Base-by-base conservation (phyloP, 441 rosid species). In the Brassica balearica region DNA sequence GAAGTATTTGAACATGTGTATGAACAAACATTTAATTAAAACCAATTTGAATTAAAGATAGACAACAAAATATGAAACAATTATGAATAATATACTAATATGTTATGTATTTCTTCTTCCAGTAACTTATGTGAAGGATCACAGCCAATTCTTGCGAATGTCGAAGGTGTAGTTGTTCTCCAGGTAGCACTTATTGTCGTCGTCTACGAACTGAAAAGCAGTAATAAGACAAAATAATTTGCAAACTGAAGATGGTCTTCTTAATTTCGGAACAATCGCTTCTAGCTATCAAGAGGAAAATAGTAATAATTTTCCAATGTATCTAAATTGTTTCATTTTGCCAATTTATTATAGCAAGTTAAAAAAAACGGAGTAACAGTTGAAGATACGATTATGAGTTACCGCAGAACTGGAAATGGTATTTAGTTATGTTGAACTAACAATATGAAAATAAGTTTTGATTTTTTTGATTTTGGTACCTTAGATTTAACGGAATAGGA, bases 91-190 rank as follows among this genome's bases (percentile, higher is more conserved):
- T 29, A 29, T 29, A 29, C 34, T 29, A 29, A 29, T 29, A 29
- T 29, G 5, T 29, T 29, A 29, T 29, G 34, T 29, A 29, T 29
- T 29, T 29, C 34, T 29, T 29, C 34, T 29, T 29, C 34, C 34
- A 29, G 34, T 29, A 29, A 29, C 34, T 29, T 29, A 29, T 29
- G 34, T 29, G 34, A 29, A 29, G 34, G 34, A 29, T 29, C 34
- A 29, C 71, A 62, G 85, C 96, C 98, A 92, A 2, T 91, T 90
- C 83, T 87, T 95, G 74, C 94, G 87, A 77, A 95, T 92, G 60
- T 92, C 97, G 34, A 95, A 95, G 65, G 85, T 88, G 87, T 95
- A 95, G 87, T 92, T 92, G 84, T 92, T 91, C 90, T 92, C 97
- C 90, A 92, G 85, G 85, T 94, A 86, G 86, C 95, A 87, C 83